These are phyloP conservation scores for Plasmodium gaboni DNA, from an alignment of 169 alveolate genomes.

Conservation along the genomic window DNA sequence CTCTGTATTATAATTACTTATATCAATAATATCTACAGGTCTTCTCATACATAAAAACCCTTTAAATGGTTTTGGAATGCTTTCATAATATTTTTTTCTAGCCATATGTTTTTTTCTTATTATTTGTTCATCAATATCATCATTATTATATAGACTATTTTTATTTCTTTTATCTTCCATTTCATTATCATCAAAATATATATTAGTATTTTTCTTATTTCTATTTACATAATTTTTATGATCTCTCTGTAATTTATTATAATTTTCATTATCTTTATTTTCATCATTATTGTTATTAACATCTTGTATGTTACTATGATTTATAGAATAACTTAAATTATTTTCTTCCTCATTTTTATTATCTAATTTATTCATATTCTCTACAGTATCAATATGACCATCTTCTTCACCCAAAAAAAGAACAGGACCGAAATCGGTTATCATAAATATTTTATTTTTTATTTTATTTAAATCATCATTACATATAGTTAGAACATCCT, in stretches of 20 bases:
- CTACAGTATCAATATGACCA: not conserved
- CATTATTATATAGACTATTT: not conserved
- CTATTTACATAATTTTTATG: not conserved
- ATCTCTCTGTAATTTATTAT: not conserved
- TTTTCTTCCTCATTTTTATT: not conserved
- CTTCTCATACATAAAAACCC: conserved; percentile 73
- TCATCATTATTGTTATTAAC: not conserved
- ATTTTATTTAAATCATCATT: conserved; percentile 46
- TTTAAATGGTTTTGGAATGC: conserved; percentile 52
- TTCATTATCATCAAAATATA: not conserved
- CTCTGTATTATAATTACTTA: conserved; percentile 38
- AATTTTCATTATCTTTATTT: not conserved
- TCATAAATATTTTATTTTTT: conserved; percentile 26
- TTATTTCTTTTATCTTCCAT: not conserved
- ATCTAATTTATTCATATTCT: not conserved
- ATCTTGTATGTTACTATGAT: not conserved
- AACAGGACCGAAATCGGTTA: conserved; percentile 13
- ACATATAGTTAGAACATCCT: conserved; percentile 31
- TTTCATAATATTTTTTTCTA: conserved; percentile 70
- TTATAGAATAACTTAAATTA: no score
- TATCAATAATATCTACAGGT: conserved; percentile 70
- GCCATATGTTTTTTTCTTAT: conserved; percentile 53
- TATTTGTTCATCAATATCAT: conserved; percentile 51
- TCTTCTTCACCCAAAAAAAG: not conserved
- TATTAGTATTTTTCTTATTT: not conserved